phyloP scores from a whole-genome alignment of 106 monocot genomes.

The Alisma plantagoaquatica region DNA sequence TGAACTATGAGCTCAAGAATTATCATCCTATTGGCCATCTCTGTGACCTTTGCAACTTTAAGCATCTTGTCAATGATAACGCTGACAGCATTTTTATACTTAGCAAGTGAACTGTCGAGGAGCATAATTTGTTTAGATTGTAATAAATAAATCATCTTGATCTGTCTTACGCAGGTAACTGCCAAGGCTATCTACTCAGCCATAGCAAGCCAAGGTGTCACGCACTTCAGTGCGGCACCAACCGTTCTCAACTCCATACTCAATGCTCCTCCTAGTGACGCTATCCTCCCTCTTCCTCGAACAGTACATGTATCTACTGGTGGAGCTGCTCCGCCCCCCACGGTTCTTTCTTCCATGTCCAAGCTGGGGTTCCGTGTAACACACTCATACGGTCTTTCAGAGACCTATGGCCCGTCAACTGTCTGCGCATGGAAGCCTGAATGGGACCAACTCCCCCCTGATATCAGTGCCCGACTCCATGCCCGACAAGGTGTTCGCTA shows the following conservation, averaged over 20 bases:
- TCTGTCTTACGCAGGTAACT: conserved; percentile 16
- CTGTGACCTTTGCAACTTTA: too few species aligned
- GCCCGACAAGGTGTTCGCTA: conserved; percentile 23
- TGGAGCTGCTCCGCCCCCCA: conserved; percentile 19
- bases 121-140: too few species aligned
- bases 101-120: too few species aligned
- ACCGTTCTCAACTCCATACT: conserved; percentile 16
- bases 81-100: too few species aligned
- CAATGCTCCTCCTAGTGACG: conserved; percentile 14
- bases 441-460: conserved; percentile 19
- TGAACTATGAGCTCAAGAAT: too few species aligned
- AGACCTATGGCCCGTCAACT: conserved; percentile 23
- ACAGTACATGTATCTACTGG: conserved; percentile 19
- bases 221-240: conserved; percentile 26
- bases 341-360: conserved; percentile 19
- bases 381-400: conserved; percentile 25
- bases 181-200: conserved; percentile 16
- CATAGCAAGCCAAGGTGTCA: conserved; percentile 21
- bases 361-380: conserved; percentile 19
- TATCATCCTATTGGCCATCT: too few species aligned
- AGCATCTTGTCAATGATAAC: too few species aligned
- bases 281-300: conserved; percentile 22
- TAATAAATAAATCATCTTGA: too few species aligned
- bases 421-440: conserved; percentile 26
- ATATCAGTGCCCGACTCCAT: conserved; percentile 16